Percentiles rank a stretch among this genome's conserved stretches.
phyloP scores from a whole-genome alignment of 306 rosid species.

The Trifolium fragiferum region DNA sequence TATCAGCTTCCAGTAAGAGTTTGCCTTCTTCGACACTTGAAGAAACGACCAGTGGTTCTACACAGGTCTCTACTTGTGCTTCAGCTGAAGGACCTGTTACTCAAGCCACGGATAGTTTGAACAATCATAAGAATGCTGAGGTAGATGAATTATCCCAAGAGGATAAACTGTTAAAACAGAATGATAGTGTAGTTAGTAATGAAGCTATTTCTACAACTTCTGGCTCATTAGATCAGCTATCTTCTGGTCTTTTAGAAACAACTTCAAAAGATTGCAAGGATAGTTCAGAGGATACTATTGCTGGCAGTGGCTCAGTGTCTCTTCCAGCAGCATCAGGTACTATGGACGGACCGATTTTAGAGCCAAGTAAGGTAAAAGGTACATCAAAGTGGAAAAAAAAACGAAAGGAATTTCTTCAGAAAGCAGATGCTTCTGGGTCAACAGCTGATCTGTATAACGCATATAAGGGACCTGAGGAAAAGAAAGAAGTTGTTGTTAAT shows the following conservation, averaged over 20 bases:
- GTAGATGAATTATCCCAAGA: conserved; percentile 37
- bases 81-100: conserved; percentile 51
- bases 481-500: conserved; percentile 55
- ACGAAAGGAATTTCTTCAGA: conserved; percentile 58
- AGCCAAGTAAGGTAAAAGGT: conserved; percentile 60
- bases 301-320: conserved; percentile 42
- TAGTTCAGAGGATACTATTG: conserved; percentile 41
- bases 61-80: conserved; percentile 31
- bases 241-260: conserved; percentile 46
- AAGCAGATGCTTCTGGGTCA: conserved; percentile 95
- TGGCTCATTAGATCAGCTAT: conserved; percentile 48
- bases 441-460: conserved; percentile 92
- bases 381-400: conserved; percentile 57
- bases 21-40: conserved; percentile 38
- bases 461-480: conserved; percentile 84
- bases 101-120: conserved; percentile 41
- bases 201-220: conserved; percentile 42
- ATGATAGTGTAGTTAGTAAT: conserved; percentile 31
- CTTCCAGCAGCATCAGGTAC: conserved; percentile 42
- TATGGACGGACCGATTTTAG: conserved; percentile 58
- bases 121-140: conserved; percentile 29
- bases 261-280: conserved; percentile 48
- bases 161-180: conserved; percentile 41
- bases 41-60: conserved; percentile 39
- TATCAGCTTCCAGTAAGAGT: conserved; percentile 37